A percentile compares a stretch with the other conserved stretches of the same genome.
These are phyloP conservation scores for Penicillium chermesinum DNA, from an alignment of 495 filamentous ascomycete genomes.

Conservation along the genomic window DNA sequence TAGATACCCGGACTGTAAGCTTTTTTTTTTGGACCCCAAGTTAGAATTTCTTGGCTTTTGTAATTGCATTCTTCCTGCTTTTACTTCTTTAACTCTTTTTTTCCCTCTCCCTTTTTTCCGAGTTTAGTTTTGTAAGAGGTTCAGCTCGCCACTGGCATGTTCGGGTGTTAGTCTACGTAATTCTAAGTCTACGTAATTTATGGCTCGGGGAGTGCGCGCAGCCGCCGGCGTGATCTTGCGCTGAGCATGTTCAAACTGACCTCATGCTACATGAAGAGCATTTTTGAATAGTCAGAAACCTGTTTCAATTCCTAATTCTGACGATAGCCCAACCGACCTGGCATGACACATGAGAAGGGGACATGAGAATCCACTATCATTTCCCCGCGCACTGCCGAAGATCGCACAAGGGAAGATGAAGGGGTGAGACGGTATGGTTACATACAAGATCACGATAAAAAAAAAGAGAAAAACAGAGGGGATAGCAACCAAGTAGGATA, in stretches of 20 bases:
- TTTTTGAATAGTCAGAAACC: conserved; percentile 15
- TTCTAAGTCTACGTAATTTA: too few species aligned
- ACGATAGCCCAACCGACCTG: conserved; percentile 37
- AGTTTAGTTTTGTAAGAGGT: too few species aligned
- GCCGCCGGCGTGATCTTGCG: too few species aligned
- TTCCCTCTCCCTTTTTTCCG: too few species aligned
- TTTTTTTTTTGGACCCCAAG: background rate
- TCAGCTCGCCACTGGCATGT: too few species aligned
- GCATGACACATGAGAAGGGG: conserved; percentile 43
- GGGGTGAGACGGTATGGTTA: conserved; percentile 35
- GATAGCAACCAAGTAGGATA: conserved; percentile 36
- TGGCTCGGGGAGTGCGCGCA: too few species aligned
- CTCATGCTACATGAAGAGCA: too few species aligned
- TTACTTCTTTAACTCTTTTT: too few species aligned
- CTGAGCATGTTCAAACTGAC: too few species aligned
- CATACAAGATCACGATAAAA: conserved; percentile 32
- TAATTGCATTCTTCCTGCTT: background rate
- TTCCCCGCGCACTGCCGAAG: conserved; percentile 26
- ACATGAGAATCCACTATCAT: conserved; percentile 38
- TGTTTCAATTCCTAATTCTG: conserved; percentile 32
- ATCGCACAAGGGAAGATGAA: conserved; percentile 25
- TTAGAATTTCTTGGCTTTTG: too few species aligned
- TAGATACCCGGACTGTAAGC: conserved; percentile 4
- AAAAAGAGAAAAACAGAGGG: conserved; percentile 5
- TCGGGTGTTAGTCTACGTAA: too few species aligned